phyloP scores from a whole-genome alignment of 805 yeast genomes.

The Zygotorulaspora danielsina region DNA sequence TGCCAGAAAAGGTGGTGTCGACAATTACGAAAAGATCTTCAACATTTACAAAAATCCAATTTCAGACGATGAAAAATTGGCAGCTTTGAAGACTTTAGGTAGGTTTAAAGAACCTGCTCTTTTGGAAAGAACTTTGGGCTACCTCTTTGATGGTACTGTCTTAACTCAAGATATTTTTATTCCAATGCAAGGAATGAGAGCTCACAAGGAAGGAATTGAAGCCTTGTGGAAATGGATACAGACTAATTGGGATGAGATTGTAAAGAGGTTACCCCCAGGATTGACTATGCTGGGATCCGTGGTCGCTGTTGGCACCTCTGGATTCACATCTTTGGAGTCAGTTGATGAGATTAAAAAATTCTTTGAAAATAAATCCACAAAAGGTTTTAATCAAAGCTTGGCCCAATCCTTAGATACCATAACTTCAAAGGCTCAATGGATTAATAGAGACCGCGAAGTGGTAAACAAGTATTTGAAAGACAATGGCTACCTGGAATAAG shows the following conservation, averaged over 20 bases:
- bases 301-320: slow-evolving; percentile 56
- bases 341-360: slow-evolving; percentile 48
- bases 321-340: slow-evolving; percentile 55
- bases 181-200: slow-evolving; percentile 71
- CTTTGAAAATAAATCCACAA: slow-evolving; percentile 52
- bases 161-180: slow-evolving; percentile 71
- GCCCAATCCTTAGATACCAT: slow-evolving; percentile 62
- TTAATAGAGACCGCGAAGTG: slow-evolving; percentile 48
- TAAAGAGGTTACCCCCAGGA: slow-evolving; percentile 71
- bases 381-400: slow-evolving; percentile 60
- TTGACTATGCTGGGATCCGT: slow-evolving; percentile 75
- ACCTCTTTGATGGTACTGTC: slow-evolving; percentile 53
- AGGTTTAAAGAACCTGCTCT: slow-evolving; percentile 49
- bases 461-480: slow-evolving; percentile 48
- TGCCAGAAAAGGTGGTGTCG: slow-evolving; percentile 58
- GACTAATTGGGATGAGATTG: slow-evolving; percentile 66
- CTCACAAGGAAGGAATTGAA: slow-evolving; percentile 60
- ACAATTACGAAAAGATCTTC: slow-evolving; percentile 59
- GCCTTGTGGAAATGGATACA: slow-evolving; percentile 71
- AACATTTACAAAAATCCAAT: slow-evolving; percentile 56
- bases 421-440: slow-evolving; percentile 54
- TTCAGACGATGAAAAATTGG: slow-evolving; percentile 60
- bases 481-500: slow-evolving; percentile 28
- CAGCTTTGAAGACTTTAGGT: slow-evolving; percentile 70
- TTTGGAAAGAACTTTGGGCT: slow-evolving; percentile 51